Base-by-base conservation (phyloP, 2,329 filamentous ascomycete genomes). In the Helminthosporium solani region DNA sequence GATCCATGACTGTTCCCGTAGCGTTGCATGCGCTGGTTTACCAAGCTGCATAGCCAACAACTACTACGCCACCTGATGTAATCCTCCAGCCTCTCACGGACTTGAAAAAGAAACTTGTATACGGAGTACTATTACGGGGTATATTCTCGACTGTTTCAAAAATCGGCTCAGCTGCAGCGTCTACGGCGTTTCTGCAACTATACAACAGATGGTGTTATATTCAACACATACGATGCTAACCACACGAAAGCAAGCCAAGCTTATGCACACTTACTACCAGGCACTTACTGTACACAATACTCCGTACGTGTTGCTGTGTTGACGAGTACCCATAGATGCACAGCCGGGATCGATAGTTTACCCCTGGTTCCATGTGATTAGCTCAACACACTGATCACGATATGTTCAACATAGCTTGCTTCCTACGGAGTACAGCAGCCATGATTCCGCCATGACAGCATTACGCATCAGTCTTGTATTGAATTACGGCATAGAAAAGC, bases 401-500 rank as follows among this genome's bases (percentile, higher is more conserved):
- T 7, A 15, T 9, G 14, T 6, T 15, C 23, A 16, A 16, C n/a
- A 39, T 19, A 8, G 25, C 25, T 27, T 27, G 16, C 20, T n/a
- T n/a, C n/a, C n/a, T n/a, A n/a, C n/a, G n/a, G n/a, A n/a, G n/a
- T n/a, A n/a, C n/a, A n/a, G n/a, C n/a, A n/a, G n/a, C n/a, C n/a
- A n/a, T n/a, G n/a, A 19, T 41, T 21, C 14, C 28, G 11, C 25
- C 27, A 50, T 54, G 54, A 54, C 52, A 48, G 21, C 53, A 56
- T 49, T 18, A 11, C 35, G 41, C 52, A 39, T 46, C 30, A 25
- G 40, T 35, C 30, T 18, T 25, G 23, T 36, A 16, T 39, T 23
- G 37, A 35, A 47, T 56, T 56, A 54, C 53, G 47, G 40, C 48
- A 58, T 54, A 36, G 44, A 56, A 58, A 52, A 39, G 16, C 28